These are phyloP conservation scores for Astraeus odoratus DNA, from an alignment of 768 basidiomycete genomes.

Conservation along the genomic window DNA sequence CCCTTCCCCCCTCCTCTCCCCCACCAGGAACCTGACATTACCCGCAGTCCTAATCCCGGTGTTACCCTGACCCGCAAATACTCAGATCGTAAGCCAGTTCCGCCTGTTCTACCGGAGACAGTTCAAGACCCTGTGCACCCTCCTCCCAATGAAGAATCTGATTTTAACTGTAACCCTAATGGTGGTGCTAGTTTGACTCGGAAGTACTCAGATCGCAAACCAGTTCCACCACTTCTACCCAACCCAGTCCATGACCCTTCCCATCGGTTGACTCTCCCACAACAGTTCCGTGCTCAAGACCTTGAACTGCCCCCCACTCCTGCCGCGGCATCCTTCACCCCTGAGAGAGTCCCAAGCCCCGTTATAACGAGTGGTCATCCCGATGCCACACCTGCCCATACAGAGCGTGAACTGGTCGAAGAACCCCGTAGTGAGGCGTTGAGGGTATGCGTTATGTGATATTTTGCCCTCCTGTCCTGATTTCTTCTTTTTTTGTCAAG, in stretches of 20 bases:
- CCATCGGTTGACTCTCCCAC: slow-evolving; percentile 18
- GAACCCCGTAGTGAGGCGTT: background rate
- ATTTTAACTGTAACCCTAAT: slow-evolving; percentile 4
- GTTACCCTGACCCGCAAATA: slow-evolving; percentile 29
- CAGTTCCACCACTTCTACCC: slow-evolving; percentile 24
- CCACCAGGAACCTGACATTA: background rate
- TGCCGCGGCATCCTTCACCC: background rate
- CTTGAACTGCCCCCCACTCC: slow-evolving; percentile 5
- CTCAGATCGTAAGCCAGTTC: slow-evolving; percentile 29
- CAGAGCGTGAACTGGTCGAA: slow-evolving; percentile 1
- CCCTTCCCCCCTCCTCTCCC: slow-evolving; percentile 8
- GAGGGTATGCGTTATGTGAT: slow-evolving; percentile 5
- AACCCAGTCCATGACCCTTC: slow-evolving; percentile 17
- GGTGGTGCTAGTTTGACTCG: slow-evolving; percentile 28
- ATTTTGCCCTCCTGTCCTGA: background rate
- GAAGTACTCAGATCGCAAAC: slow-evolving; percentile 29
- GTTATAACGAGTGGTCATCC: background rate
- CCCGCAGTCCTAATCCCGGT: slow-evolving; percentile 12
- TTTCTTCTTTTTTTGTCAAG: background rate
- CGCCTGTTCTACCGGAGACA: slow-evolving; percentile 18
- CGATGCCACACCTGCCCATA: background rate
- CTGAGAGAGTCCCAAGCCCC: background rate
- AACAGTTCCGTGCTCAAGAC: slow-evolving; percentile 7
- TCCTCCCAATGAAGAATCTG: slow-evolving; percentile 7
- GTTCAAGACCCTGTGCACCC: slow-evolving; percentile 19